Conservation (phyloP, 768 basidiomycete species). For the Boletus sp. region DNA sequence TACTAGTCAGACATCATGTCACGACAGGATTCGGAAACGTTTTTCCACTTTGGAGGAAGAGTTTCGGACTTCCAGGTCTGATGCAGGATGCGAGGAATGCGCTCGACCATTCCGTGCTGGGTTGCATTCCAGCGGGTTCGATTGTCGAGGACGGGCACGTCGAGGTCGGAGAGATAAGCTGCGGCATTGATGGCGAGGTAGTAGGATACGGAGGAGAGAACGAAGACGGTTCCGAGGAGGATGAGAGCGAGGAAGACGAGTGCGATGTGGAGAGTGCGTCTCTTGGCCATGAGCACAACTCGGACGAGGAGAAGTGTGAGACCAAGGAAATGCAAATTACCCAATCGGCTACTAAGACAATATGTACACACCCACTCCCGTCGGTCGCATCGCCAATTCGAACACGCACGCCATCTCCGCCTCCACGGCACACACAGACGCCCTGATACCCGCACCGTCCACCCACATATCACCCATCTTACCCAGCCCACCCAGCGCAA, state of each 20-base stretch:
- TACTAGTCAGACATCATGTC: conserved; percentile 97
- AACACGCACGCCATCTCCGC: conserved; percentile 52
- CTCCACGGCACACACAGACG: conserved; percentile 48
- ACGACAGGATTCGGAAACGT: conserved; percentile 78
- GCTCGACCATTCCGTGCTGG: conserved; percentile 61
- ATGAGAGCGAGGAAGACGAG: conserved; percentile 67
- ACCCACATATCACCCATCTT: conserved; percentile 51
- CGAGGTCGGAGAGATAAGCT: conserved; percentile 78
- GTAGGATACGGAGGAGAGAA: conserved; percentile 88
- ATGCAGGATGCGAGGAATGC: conserved; percentile 90
- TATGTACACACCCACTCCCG: conserved; percentile 30
- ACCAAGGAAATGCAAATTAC: neutral
- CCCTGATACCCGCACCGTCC: conserved; percentile 52
- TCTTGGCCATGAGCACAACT: conserved; percentile 37
- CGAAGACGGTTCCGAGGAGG: conserved; percentile 84
- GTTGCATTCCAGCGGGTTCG: conserved; percentile 63
- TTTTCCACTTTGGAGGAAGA: conserved; percentile 78
- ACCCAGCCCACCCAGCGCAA: conserved; percentile 45
- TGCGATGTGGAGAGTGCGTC: conserved; percentile 45
- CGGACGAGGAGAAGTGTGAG: conserved; percentile 1
- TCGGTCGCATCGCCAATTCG: conserved; percentile 42
- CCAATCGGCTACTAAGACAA: neutral
- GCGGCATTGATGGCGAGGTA: conserved; percentile 78
- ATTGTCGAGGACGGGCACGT: conserved; percentile 60
- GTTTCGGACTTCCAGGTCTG: conserved; percentile 97